A percentile compares a stretch with the other conserved stretches of the same genome.
Conservation (phyloP, 305 asterid species). For the Solanum aculeatissimum region DNA sequence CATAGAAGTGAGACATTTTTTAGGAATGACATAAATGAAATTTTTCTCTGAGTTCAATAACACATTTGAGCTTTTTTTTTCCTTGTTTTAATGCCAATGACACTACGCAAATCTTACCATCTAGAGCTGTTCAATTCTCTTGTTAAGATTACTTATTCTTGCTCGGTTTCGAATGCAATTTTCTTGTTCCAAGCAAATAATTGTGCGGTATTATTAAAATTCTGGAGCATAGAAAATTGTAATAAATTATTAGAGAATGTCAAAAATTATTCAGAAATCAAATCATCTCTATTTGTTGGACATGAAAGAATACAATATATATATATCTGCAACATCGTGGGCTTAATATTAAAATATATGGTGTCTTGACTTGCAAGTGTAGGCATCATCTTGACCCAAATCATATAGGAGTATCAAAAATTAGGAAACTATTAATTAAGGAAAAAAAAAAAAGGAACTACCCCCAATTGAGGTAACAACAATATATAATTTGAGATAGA, state of each 20-base stretch:
- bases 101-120: neutral
- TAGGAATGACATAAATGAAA: no score
- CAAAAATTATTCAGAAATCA: neutral
- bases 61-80: no score
- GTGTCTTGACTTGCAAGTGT: neutral
- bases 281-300: neutral
- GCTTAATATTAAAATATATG: neutral
- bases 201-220: neutral
- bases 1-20: no score
- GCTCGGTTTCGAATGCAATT: neutral
- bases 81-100: neutral
- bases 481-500: neutral
- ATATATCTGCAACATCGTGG: neutral
- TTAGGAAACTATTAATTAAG: neutral
- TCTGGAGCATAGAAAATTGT: neutral
- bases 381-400: neutral
- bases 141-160: neutral
- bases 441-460: neutral
- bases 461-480: neutral
- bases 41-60: no score
- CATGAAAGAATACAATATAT: neutral
- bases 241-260: neutral
- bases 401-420: neutral
- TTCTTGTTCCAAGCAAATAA: neutral
- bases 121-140: neutral